A percentile compares a stretch with the other conserved stretches of the same genome.
Evolutionary conservation across 2,329 filamentous ascomycete genomes (phyloP).

Genomic region (Penicillium decumbens): DNA sequence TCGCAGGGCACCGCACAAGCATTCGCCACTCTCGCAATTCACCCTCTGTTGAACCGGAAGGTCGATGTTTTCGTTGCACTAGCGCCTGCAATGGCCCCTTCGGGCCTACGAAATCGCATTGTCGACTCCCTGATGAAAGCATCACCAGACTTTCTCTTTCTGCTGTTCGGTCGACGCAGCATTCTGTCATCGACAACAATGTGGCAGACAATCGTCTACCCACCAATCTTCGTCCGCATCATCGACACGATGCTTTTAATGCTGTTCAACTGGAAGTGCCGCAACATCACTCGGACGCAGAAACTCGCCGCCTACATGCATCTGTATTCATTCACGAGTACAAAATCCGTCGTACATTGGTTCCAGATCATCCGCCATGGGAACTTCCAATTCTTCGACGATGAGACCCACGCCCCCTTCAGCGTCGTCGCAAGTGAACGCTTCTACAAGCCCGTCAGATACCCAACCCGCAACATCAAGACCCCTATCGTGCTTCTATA

Average conservation of each 20-base stretch:
- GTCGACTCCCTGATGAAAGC: conserved; percentile 92
- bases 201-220: conserved; percentile 95
- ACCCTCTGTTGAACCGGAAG: conserved; percentile 85
- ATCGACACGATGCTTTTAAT: conserved; percentile 79
- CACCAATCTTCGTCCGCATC: conserved; percentile 80
- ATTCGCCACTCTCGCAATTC: conserved; percentile 87
- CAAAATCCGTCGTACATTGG: conserved; percentile 97
- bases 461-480: conserved; percentile 94
- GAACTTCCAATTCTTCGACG: conserved; percentile 97
- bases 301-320: conserved; percentile 95
- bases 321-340: conserved; percentile 93
- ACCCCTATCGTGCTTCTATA: conserved; percentile 92
- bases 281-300: conserved; percentile 78
- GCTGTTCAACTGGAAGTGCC: conserved; percentile 82
- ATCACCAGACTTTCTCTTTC: conserved; percentile 84
- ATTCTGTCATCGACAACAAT: conserved; percentile 91
- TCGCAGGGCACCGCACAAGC: conserved; percentile 96
- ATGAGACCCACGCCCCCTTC: conserved; percentile 77
- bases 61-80: conserved; percentile 95
- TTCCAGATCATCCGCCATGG: conserved; percentile 98
- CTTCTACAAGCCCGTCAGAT: conserved; percentile 94
- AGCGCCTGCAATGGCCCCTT: conserved; percentile 92
- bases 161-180: conserved; percentile 85
- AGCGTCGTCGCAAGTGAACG: conserved; percentile 66
- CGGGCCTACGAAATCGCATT: conserved; percentile 80